Percentiles rank a stretch among this genome's conserved stretches.
Evolutionary conservation across 2,329 filamentous ascomycete species (phyloP).

Genomic region (Pyricularia pennisetigena): DNA sequence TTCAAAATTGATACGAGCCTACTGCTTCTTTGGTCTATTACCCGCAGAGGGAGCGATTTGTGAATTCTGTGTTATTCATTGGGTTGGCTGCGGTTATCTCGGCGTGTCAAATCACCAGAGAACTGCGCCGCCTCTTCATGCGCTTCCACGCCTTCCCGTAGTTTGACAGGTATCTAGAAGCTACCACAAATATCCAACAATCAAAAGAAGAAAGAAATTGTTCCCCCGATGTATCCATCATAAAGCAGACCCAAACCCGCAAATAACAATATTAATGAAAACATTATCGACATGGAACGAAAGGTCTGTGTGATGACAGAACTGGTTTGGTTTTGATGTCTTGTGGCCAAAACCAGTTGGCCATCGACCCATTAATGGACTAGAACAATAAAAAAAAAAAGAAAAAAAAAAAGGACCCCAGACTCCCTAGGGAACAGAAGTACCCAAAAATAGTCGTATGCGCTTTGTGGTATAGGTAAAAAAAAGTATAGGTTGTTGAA

Average conservation of each 20-base stretch:
- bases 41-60: neutral
- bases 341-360: neutral
- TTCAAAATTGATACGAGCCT: no score
- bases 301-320: neutral
- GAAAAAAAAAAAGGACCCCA: neutral
- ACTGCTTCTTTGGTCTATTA: neutral
- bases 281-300: neutral
- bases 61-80: neutral
- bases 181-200: neutral
- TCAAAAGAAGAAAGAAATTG: neutral
- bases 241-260: neutral
- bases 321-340: neutral
- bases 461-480: neutral
- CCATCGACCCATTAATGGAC: neutral
- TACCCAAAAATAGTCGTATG: neutral
- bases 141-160: neutral
- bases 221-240: neutral
- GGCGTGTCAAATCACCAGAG: neutral
- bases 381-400: neutral
- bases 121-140: neutral
- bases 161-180: neutral
- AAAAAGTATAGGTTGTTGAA: neutral
- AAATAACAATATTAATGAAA: neutral
- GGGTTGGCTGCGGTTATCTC: neutral
- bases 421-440: neutral